Percentiles rank a stretch among this genome's conserved stretches.
These are phyloP conservation scores for Daldinia grandis DNA, from an alignment of 495 filamentous ascomycete genomes.

Conservation along the genomic window DNA sequence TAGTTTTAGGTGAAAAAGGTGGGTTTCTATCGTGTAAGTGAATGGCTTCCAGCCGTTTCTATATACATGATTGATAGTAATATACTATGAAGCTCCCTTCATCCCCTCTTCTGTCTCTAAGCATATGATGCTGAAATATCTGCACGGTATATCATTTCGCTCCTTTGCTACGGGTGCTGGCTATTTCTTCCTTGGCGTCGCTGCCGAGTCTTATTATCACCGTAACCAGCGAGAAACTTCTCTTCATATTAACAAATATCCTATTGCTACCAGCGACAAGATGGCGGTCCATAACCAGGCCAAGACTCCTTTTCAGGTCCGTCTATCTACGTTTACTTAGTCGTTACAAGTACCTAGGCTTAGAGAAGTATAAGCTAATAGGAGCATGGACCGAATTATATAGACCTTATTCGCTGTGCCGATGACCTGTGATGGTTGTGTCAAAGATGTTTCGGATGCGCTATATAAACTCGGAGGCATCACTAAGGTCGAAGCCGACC, in stretches of 20 bases:
- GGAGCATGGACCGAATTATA: conserved; percentile 28
- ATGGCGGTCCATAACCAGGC: conserved; percentile 43
- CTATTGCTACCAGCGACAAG: conserved; percentile 18
- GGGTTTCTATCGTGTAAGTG: conserved; percentile 42
- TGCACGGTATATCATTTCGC: conserved; percentile 30
- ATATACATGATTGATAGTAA: neutral
- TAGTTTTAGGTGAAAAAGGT: conserved; percentile 8
- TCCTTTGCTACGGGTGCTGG: conserved; percentile 32
- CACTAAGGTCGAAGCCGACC: conserved; percentile 69
- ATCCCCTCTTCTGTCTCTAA: neutral
- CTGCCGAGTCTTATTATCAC: conserved; percentile 36
- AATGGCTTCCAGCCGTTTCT: conserved; percentile 32
- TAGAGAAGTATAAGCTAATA: conserved; percentile 30
- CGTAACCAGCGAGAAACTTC: conserved; percentile 34
- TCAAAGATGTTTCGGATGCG: conserved; percentile 80
- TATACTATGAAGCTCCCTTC: conserved; percentile 20
- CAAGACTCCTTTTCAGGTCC: conserved; percentile 57
- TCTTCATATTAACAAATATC: conserved; percentile 13
- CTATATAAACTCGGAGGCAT: conserved; percentile 78
- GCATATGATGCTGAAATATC: conserved; percentile 38
- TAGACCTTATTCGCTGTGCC: conserved; percentile 95
- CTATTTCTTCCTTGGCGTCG: conserved; percentile 30
- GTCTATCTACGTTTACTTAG: conserved; percentile 28
- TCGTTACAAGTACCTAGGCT: neutral
- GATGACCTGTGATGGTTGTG: conserved; percentile 87